Evolutionary conservation across 352 stramenopile species (phyloP), one percentile per base, ranked within the genome.

Genomic region (Pythium utonaiense): DNA sequence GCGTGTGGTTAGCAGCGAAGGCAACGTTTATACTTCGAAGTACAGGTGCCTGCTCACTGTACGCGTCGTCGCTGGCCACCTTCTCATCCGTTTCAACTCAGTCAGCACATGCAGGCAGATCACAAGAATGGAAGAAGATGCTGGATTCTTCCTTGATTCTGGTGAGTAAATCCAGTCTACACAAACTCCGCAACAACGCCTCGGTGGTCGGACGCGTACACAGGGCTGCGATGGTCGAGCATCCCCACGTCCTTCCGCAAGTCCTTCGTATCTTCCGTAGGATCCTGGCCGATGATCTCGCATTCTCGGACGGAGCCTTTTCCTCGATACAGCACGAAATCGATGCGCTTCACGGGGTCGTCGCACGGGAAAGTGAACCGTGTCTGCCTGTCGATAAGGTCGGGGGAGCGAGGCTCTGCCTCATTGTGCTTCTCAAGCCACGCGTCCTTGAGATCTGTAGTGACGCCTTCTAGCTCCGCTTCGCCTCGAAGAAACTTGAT

Each of bases 361-460:
- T 96, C 86, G 53, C 78, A 93, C 14, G 88, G 84, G 53, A 96
- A 96, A 12, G 88, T 96, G 57, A 95, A 93, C 19, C 53, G 78
- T 83, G 34, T 69, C 50, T 16, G 68, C 50, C 4, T 73, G 54
- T 95, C 78, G 0, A 58, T 22, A 1, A 31, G 49, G 28, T 89
- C 63, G 19, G 24, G 61, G 0, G 85, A 96, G 1, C 75, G 67
- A 51, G 83, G 80, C 34, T 66, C 57, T 5, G 86, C 75, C 60
- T 96, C 88, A 3, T 57, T 49, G 53, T 93, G 73, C 24, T 70
- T 67, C 24, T 86, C 70, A 8, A 92, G 57, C 78, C 85, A 95
- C 21, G 85, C 85, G 41, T 96, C 88, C 34, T 72, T 78, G 52
- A 95, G 76, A 64, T 95, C 77, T 2, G 85, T 90, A 14, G 27